Percentiles rank a stretch among this genome's conserved stretches.
These are phyloP conservation scores for Scenedesmus sp. DNA, from an alignment of 163 green algal species.

Conservation along the genomic window DNA sequence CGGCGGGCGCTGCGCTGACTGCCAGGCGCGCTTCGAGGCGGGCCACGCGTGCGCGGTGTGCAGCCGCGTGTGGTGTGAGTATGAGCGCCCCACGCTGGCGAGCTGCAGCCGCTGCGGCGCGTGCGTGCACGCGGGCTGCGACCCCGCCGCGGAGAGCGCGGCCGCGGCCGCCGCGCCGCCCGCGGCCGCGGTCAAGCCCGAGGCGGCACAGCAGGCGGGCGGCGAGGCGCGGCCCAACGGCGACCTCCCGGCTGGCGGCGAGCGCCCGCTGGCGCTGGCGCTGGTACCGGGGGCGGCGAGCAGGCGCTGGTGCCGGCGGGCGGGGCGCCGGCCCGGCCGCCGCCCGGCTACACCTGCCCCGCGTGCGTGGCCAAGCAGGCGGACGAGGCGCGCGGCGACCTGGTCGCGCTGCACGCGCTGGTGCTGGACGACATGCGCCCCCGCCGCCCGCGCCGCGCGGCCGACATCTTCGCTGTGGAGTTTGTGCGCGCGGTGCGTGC, in stretches of 20 bases:
- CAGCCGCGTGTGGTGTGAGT: conserved; percentile 34
- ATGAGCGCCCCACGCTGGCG: conserved; percentile 14
- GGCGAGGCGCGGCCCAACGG: not conserved
- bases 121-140: conserved; percentile 17
- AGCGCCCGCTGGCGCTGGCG: too few species aligned
- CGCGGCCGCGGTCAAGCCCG: too few species aligned
- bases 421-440: conserved; percentile 29
- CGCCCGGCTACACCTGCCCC: conserved; percentile 9
- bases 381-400: conserved; percentile 19
- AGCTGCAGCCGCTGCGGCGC: conserved; percentile 24
- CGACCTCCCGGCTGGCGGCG: too few species aligned
- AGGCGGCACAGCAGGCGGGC: not conserved
- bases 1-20: conserved; percentile 14
- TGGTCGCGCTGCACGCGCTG: conserved; percentile 32
- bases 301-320: conserved; percentile 18
- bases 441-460: conserved; percentile 15
- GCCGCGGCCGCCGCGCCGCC: conserved; percentile 1
- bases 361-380: conserved; percentile 23
- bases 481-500: conserved; percentile 17
- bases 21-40: not conserved
- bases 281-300: not conserved
- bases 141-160: too few species aligned
- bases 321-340: not conserved
- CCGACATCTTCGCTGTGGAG: conserved; percentile 33
- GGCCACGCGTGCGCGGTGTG: conserved; percentile 30